A percentile compares a stretch with the other conserved stretches of the same genome.
These are phyloP conservation scores for Yarrowia sp. DNA, from an alignment of 805 yeast species.

Conservation along the genomic window DNA sequence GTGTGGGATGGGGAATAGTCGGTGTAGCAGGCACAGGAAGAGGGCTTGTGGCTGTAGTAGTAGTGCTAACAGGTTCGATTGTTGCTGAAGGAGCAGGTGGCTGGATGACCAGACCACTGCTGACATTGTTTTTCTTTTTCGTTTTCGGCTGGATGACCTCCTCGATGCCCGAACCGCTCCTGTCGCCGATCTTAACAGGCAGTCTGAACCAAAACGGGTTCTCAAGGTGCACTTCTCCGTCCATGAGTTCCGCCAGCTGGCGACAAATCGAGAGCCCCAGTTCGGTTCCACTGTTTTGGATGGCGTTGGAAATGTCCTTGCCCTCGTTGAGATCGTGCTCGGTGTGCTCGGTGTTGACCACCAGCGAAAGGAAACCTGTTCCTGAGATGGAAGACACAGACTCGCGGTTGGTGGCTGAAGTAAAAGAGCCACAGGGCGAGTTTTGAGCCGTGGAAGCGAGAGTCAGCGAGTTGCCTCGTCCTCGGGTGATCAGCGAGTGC, in stretches of 20 bases:
- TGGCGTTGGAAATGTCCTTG: slow-evolving; percentile 28
- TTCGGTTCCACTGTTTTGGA: slow-evolving; percentile 72
- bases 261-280: slow-evolving; percentile 88
- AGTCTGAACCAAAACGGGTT: slow-evolving; percentile 31
- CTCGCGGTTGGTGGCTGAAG: slow-evolving; percentile 1
- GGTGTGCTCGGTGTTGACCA: slow-evolving; percentile 20
- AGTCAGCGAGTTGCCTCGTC: neutral
- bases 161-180: neutral
- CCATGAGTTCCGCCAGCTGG: slow-evolving; percentile 90
- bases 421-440: slow-evolving; percentile 12
- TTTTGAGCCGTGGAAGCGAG: neutral
- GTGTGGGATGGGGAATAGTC: neutral
- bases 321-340: slow-evolving; percentile 36
- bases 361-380: neutral
- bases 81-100: neutral
- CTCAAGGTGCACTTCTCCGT: slow-evolving; percentile 77
- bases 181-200: slow-evolving; percentile 22
- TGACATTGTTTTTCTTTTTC: slow-evolving; percentile 12
- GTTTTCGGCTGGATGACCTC: slow-evolving; percentile 10
- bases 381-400: slow-evolving; percentile 23
- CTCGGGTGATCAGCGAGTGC: neutral
- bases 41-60: neutral
- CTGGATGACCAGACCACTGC: slow-evolving; percentile 12
- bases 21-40: neutral
- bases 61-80: too few relatives aligned